These are phyloP conservation scores for Leccinum fallax DNA, from an alignment of 1,284 basidiomycete genomes.

Conservation along the genomic window DNA sequence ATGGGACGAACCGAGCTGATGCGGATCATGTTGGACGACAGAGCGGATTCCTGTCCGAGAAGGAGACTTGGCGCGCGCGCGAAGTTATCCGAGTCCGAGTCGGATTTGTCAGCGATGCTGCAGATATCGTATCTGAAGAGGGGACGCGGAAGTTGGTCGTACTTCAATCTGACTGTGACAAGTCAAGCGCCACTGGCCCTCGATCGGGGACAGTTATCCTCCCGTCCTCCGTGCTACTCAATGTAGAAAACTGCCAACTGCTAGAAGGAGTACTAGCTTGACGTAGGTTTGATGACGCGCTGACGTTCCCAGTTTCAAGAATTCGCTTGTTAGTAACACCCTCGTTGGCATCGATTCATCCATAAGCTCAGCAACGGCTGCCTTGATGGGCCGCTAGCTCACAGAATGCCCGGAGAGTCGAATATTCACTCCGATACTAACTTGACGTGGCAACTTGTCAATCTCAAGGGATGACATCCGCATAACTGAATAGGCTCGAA, in stretches of 20 bases:
- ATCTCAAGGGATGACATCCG: neutral
- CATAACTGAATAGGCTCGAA: neutral
- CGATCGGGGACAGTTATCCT: neutral
- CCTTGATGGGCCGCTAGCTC: neutral
- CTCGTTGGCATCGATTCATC: neutral
- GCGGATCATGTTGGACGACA: conserved; percentile 2
- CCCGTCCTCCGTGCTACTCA: too few species aligned
- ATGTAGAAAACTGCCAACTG: conserved; percentile 3
- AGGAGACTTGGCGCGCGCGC: neutral
- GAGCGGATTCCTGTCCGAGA: neutral
- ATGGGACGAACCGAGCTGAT: neutral
- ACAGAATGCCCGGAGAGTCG: neutral
- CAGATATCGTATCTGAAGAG: neutral
- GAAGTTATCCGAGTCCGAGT: neutral
- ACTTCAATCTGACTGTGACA: conserved; percentile 8
- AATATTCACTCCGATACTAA: neutral
- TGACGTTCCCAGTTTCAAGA: conserved; percentile 12
- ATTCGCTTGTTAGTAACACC: too few species aligned
- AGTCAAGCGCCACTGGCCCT: conserved; percentile 4
- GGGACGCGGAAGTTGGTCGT: neutral
- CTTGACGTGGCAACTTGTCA: conserved; percentile 12
- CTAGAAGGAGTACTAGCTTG: conserved; percentile 1
- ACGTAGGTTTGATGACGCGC: neutral
- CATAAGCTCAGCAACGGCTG: neutral
- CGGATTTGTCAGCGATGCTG: conserved; percentile 3